phyloP scores from a whole-genome alignment of 2,329 filamentous ascomycete species.

The Aphanoascus verrucosus region DNA sequence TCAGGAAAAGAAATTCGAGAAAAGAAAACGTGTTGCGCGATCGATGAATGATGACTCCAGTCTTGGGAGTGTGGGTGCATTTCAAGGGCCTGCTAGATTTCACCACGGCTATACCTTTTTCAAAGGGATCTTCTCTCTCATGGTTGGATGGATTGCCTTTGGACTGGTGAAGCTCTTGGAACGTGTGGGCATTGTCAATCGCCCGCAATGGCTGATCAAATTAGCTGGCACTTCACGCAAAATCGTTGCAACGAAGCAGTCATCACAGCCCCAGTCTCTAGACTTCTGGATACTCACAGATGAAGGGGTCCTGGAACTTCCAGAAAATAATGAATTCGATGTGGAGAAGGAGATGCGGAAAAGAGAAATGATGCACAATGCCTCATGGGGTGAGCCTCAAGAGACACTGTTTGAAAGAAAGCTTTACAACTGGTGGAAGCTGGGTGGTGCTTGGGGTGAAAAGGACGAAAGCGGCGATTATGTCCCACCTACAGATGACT shows the following conservation, averaged over 20 bases:
- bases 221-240: constrained; percentile 25
- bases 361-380: constrained; percentile 40
- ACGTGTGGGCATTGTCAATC: constrained; percentile 49
- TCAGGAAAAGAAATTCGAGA: constrained; percentile 37
- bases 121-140: constrained; percentile 58
- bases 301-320: constrained; percentile 45
- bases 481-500: constrained; percentile 47
- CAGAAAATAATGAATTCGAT: constrained; percentile 57
- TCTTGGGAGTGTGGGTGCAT: constrained; percentile 60
- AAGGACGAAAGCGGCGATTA: constrained; percentile 75
- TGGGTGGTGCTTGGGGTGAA: constrained; percentile 74
- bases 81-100: constrained; percentile 67
- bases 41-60: constrained; percentile 29
- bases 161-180: constrained; percentile 45
- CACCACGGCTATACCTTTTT: constrained; percentile 65
- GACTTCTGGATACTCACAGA: constrained; percentile 47
- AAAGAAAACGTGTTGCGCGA: constrained; percentile 26
- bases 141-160: constrained; percentile 49
- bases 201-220: constrained; percentile 52
- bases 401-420: constrained; percentile 61
- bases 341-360: constrained; percentile 69
- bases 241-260: constrained; percentile 13
- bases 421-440: constrained; percentile 75
- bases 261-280: constrained; percentile 21
- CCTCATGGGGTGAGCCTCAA: constrained; percentile 36